Percentiles rank a stretch among this genome's conserved stretches.
phyloP scores from a whole-genome alignment of 129 eudicot genomes.

The Escallonia herrerae region DNA sequence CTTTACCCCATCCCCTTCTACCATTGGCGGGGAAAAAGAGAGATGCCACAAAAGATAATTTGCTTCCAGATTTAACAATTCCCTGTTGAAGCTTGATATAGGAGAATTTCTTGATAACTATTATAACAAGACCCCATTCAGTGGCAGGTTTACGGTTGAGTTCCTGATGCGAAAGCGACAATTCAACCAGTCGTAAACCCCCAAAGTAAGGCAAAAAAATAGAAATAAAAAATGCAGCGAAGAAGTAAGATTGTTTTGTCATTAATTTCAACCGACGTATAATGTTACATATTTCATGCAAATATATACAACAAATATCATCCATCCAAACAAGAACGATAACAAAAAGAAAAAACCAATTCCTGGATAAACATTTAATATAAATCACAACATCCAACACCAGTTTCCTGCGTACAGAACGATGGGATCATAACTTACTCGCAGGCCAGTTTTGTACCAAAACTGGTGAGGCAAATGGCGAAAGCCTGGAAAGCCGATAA shows the following conservation, averaged over 20 bases:
- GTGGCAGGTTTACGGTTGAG: too few species aligned
- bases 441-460: constrained; percentile 93
- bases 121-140: too few species aligned
- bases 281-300: background rate
- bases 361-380: background rate
- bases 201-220: too few species aligned
- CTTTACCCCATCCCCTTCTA: too few species aligned
- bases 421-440: constrained; percentile 29
- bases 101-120: too few species aligned
- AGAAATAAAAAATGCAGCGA: too few species aligned
- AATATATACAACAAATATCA: background rate
- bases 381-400: background rate
- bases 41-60: too few species aligned
- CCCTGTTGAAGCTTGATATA: too few species aligned
- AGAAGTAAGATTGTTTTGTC: background rate
- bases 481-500: constrained; percentile 92
- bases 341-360: background rate
- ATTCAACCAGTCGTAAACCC: too few species aligned
- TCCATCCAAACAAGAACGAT: background rate
- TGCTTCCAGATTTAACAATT: too few species aligned
- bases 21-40: too few species aligned
- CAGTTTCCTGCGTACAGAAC: background rate
- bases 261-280: background rate
- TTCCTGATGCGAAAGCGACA: too few species aligned
- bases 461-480: constrained; percentile 90